Base-by-base conservation (phyloP, 495 filamentous ascomycete species). In the Penicillium flavigenum region DNA sequence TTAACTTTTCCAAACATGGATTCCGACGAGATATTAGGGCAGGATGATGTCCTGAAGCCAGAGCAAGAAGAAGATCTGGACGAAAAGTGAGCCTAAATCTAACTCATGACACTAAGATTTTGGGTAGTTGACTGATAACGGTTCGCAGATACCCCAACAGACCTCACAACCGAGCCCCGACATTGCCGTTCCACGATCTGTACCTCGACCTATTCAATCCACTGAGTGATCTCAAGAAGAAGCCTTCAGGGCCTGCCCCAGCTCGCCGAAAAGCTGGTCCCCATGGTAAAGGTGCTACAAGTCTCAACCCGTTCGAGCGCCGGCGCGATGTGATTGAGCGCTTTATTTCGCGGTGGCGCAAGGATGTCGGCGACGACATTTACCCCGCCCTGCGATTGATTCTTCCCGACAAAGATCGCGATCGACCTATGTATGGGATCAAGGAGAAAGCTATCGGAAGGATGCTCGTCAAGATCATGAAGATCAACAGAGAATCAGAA, bases 311-410 rank as follows among this genome's bases (percentile, higher is more conserved):
- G 5, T 84, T 92, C 64, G 92, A 98, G 65, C 79, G 86, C 50
- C 82, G 92, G 9, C 84, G 87, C n/a, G 83, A 85, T 63, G 88
- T 98, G 62, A 93, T 98, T 68, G 86, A 92, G 57, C 81, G 87
- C 26, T 98, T 96, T 76, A 90, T 98, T 62, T 83, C 88, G 26
- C 83, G 84, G 68, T 98, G 94, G 94, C 81, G 92, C 34, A 82
- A 83, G 48, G 87, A 95, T 45, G 91, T 96, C 20, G 94, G 94
- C 46, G 77, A 88, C 62, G 92, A 98, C 67, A 89, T 98, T 60
- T 96, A 95, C 72, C 95, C 95, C 3, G 92, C 91, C 19, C 84
- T 98, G 70, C 83, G 94, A 34, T 79, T 98, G 49, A 95, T 98
- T 63, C 75, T 96, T n/a, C 91, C 92, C 0, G 90, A 93, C 63